phyloP scores from a whole-genome alignment of 1,284 basidiomycete genomes.

The Puccinia novopanici region DNA sequence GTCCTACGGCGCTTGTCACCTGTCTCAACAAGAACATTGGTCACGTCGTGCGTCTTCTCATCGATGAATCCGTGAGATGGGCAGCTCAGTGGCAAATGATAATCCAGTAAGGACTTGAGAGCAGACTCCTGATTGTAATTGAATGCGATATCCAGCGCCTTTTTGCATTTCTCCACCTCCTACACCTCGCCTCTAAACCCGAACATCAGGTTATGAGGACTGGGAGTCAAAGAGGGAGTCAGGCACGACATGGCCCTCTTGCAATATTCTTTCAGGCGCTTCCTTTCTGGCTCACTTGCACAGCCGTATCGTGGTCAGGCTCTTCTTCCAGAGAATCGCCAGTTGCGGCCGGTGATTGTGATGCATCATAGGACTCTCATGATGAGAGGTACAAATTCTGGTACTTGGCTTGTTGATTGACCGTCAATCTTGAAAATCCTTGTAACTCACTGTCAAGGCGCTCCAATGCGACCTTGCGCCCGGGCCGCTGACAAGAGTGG shows the following conservation, averaged over 20 bases:
- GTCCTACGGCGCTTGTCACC: neutral
- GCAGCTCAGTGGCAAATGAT: too few species aligned
- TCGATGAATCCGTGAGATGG: neutral
- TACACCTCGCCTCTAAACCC: conserved; percentile 15
- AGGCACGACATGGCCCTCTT: neutral
- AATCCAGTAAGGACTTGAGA: neutral
- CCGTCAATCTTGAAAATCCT: neutral
- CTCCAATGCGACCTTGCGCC: neutral
- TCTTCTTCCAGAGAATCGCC: neutral
- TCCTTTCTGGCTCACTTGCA: neutral
- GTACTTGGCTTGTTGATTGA: neutral
- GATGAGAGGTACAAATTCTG: neutral
- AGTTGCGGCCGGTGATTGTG: too few species aligned
- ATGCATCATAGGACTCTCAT: neutral
- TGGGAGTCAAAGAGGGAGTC: neutral
- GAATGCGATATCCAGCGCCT: neutral
- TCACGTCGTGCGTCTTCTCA: neutral
- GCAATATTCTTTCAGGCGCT: conserved; percentile 8
- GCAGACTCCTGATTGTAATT: neutral
- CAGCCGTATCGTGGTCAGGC: neutral
- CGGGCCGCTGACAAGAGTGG: conserved; percentile 67
- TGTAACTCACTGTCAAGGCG: neutral
- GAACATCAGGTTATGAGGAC: conserved; percentile 1
- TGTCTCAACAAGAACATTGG: neutral
- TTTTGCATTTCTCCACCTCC: conserved; percentile 19